Evolutionary conservation across 1,284 basidiomycete species (phyloP).

Genomic region (Apiotrichum siamense): DNA sequence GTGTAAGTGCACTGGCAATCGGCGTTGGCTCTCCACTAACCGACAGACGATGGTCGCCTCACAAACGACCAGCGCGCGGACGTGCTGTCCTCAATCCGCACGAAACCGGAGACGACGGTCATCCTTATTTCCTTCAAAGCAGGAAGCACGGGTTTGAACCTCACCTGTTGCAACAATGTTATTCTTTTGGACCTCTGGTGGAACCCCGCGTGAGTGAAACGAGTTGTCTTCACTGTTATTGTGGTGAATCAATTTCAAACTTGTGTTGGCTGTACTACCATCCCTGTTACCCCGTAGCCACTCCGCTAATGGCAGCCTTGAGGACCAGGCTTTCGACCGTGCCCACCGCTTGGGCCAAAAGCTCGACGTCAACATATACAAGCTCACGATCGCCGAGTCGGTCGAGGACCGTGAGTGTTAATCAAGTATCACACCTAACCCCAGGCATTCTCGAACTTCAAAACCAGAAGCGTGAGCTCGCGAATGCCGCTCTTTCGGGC

Average conservation of each 20-base stretch:
- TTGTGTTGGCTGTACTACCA: no score
- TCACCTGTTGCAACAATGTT: conserved; percentile 91
- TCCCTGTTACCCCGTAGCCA: no score
- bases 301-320: conserved; percentile 50
- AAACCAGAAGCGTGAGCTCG: conserved; percentile 76
- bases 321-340: conserved; percentile 88
- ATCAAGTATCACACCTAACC: background rate
- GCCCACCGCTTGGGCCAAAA: conserved; percentile 82
- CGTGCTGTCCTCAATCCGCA: conserved; percentile 67
- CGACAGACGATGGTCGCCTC: conserved; percentile 80
- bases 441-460: conserved; percentile 53
- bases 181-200: conserved; percentile 93
- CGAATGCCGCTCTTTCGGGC: conserved; percentile 78
- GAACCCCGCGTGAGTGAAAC: conserved; percentile 60
- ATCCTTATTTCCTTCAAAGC: conserved; percentile 97
- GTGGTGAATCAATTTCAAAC: no score
- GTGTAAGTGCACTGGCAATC: conserved; percentile 63
- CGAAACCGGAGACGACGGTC: conserved; percentile 56
- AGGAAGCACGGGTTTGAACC: conserved; percentile 75
- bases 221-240: no score
- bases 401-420: conserved; percentile 66
- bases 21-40: background rate
- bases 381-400: conserved; percentile 79
- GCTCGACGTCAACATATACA: conserved; percentile 82
- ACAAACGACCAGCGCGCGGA: conserved; percentile 65